phyloP scores from a whole-genome alignment of 208 protist species.

The Acanthamoeba castellanii region DNA sequence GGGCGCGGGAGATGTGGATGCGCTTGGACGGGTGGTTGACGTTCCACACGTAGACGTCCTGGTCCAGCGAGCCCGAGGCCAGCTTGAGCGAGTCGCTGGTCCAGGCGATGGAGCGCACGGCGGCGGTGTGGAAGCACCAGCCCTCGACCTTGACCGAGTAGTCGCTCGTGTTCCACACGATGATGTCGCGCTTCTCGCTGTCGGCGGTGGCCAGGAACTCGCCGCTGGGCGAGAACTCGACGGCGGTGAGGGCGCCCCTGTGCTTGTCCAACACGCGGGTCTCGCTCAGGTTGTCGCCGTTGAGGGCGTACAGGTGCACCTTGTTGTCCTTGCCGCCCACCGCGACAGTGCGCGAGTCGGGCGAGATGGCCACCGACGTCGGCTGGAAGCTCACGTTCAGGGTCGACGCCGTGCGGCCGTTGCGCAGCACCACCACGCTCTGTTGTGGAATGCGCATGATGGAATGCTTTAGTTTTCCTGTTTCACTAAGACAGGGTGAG shows the following conservation, averaged over 20 bases:
- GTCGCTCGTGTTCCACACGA: constrained; percentile 79
- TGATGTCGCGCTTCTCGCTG: constrained; percentile 82
- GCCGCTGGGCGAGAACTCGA: constrained; percentile 83
- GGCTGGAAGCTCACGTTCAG: constrained; percentile 70
- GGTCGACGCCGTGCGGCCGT: constrained; percentile 70
- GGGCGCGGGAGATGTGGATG: constrained; percentile 84
- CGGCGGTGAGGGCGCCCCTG: not conserved
- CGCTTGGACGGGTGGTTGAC: constrained; percentile 79
- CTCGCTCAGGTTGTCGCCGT: constrained; percentile 79
- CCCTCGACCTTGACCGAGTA: constrained; percentile 57
- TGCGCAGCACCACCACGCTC: constrained; percentile 77
- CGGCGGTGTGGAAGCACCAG: constrained; percentile 87
- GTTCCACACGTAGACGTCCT: constrained; percentile 87
- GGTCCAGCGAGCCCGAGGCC: constrained; percentile 83
- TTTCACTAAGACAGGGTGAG: no score
- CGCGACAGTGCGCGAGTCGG: constrained; percentile 80
- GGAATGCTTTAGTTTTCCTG: no score
- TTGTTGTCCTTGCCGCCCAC: constrained; percentile 86
- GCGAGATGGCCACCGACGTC: constrained; percentile 77
- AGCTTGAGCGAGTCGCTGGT: constrained; percentile 76
- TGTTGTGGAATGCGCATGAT: not conserved
- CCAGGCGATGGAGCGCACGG: constrained; percentile 86
- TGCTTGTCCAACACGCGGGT: constrained; percentile 67
- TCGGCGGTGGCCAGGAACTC: constrained; percentile 82
- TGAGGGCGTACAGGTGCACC: constrained; percentile 80